These are phyloP conservation scores for Solanum virginianum DNA, from an alignment of 257 asterid genomes.

Conservation along the genomic window DNA sequence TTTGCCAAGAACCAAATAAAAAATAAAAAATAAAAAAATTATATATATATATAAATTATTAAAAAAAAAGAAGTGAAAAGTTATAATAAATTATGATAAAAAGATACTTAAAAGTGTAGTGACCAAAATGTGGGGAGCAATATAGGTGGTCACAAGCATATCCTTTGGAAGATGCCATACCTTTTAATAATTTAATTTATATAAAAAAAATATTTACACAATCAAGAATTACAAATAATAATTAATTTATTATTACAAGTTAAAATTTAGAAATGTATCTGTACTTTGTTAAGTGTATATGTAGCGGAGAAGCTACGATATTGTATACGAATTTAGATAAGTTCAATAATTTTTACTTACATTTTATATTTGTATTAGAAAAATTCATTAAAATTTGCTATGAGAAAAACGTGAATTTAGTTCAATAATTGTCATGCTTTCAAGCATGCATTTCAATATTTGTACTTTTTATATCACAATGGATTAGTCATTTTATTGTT, in stretches of 20 bases:
- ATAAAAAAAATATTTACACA: background rate
- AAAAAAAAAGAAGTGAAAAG: background rate
- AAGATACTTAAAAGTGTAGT: constrained; percentile 10
- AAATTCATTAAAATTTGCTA: background rate
- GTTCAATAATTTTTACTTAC: background rate
- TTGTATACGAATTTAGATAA: no score
- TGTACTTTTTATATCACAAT: background rate
- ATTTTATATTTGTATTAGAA: background rate
- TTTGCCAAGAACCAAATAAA: no score
- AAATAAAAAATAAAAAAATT: no score
- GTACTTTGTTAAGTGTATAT: background rate
- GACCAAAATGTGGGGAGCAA: constrained; percentile 19
- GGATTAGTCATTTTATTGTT: background rate
- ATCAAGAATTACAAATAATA: background rate
- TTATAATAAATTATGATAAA: background rate
- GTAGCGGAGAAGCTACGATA: background rate
- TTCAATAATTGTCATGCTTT: background rate
- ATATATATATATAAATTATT: no score
- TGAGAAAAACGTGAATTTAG: background rate
- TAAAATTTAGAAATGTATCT: background rate
- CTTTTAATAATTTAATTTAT: background rate
- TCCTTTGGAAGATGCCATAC: constrained; percentile 33
- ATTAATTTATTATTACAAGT: background rate
- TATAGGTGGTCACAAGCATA: constrained; percentile 37
- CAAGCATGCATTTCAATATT: background rate